A percentile compares a stretch with the other conserved stretches of the same genome.
Evolutionary conservation across 352 stramenopile species (phyloP).

Genomic region (Pilasporangium apinafurcum): DNA sequence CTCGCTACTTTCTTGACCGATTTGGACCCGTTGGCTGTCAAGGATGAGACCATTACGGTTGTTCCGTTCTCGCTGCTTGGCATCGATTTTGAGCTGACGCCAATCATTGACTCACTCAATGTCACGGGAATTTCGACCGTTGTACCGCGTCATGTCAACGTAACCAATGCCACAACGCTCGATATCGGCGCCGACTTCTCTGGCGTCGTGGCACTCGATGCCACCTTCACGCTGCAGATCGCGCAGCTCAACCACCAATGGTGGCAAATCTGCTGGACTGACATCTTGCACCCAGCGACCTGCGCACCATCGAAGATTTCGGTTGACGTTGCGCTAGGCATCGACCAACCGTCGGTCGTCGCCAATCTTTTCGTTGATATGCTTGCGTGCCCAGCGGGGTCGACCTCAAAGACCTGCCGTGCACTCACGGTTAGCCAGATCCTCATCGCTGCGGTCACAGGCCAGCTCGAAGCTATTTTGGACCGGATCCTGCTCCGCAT

Average conservation of each 20-base stretch:
- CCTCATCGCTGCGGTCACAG: slow-evolving; percentile 1
- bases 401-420: neutral
- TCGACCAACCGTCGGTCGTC: slow-evolving; percentile 1
- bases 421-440: slow-evolving; percentile 4
- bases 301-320: neutral
- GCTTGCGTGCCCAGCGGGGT: neutral
- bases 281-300: slow-evolving; percentile 1
- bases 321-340: neutral
- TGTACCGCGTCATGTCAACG: slow-evolving; percentile 15
- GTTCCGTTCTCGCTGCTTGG: slow-evolving; percentile 19
- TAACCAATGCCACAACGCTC: neutral
- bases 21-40: slow-evolving; percentile 19
- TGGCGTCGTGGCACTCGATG: slow-evolving; percentile 1
- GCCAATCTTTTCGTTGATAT: slow-evolving; percentile 1
- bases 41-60: slow-evolving; percentile 15
- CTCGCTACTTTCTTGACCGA: slow-evolving; percentile 16
- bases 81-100: slow-evolving; percentile 16
- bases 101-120: slow-evolving; percentile 20
- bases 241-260: slow-evolving; percentile 6
- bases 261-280: slow-evolving; percentile 6
- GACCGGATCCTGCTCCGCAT: slow-evolving; percentile 3
- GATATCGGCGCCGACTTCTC: slow-evolving; percentile 1
- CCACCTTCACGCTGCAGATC: slow-evolving; percentile 1
- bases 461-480: neutral
- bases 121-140: slow-evolving; percentile 19